These are phyloP conservation scores for Fusarium sp. DNA, from an alignment of 2,329 filamentous ascomycete species.

Conservation along the genomic window DNA sequence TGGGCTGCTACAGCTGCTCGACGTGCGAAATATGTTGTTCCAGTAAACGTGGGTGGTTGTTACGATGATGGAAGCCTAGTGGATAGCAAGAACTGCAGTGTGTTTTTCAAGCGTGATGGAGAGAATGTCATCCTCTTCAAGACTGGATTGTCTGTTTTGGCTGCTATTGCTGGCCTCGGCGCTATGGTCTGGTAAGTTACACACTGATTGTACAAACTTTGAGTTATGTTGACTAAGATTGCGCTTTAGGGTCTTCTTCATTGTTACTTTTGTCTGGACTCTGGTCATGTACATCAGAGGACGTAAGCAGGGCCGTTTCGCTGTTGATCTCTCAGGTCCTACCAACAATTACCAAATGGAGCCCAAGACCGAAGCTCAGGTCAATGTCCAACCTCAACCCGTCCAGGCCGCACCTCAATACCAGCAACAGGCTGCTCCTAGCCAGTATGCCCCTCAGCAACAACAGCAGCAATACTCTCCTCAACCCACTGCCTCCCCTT, in stretches of 20 bases:
- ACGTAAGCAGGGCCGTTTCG: conserved; percentile 54
- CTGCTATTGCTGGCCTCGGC: conserved; percentile 57
- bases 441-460: conserved; percentile 27
- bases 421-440: conserved; percentile 31
- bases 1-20: conserved; percentile 55
- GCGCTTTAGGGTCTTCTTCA: conserved; percentile 52
- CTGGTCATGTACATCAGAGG: conserved; percentile 50
- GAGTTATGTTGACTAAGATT: conserved; percentile 1
- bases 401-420: conserved; percentile 32
- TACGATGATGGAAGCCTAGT: conserved; percentile 54
- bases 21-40: conserved; percentile 52
- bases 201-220: fast-evolving
- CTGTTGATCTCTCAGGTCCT: conserved; percentile 26
- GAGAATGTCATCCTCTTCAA: conserved; percentile 50
- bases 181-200: conserved; percentile 56
- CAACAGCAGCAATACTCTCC: conserved; percentile 26
- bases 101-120: conserved; percentile 38
- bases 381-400: conserved; percentile 37
- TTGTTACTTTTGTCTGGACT: conserved; percentile 52
- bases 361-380: conserved; percentile 46
- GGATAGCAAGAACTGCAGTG: conserved; percentile 53
- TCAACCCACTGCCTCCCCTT: conserved; percentile 24
- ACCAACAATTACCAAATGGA: conserved; percentile 50
- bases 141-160: conserved; percentile 51
- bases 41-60: conserved; percentile 47